Base-by-base conservation (phyloP, 192 early-diverging fungal species). In the Coemansia guatemalensis region DNA sequence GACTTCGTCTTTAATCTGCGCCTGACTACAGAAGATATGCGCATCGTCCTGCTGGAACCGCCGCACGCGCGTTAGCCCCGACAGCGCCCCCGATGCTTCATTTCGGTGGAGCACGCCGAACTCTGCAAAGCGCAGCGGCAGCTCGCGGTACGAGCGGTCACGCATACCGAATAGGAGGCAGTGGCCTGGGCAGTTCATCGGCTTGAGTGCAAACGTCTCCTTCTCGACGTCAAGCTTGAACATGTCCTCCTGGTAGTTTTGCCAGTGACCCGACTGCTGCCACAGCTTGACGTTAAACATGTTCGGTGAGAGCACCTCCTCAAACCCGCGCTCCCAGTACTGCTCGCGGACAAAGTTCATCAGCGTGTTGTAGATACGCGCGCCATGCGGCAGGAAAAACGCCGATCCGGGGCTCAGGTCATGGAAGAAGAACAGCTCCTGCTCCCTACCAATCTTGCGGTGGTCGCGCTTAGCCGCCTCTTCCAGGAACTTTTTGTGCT, bases 11-110 rank as follows among this genome's bases (percentile, higher is more conserved):
- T 85, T 82, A 32, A 97, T 81, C 85, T 98, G 95, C 62, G 92
- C 92, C 20, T 88, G 74, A 21, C 85, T 83, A 82, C 96, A 98
- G 83, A 99, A 99, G 63, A 99, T 96, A 68, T 99, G 97, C 32
- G 97, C 95, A 85, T 99, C 97, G 70, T 99, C 97, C 75, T 99
- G 97, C 74, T 97, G 95, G 90, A 99, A 99, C 58, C 97, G 86
- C 66, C 97, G 89, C 35, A 98, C 95, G 69, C 97, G 93, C 18
- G 97, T 99, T 61, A 98, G 85, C 20, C 97, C 97, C 30, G 88
- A 84, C 26, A 99, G 79, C 8, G 97, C 97, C 18, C 97, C 97
- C 17, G 94, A 95, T 30, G 91, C 90, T 65, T 94, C 92, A 64
- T 93, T 93, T 68, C 97, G 89, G 74, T 99, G 97, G 53, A 99